Base-by-base conservation (phyloP, 305 asterid species). In the Fraxinus nigra region DNA sequence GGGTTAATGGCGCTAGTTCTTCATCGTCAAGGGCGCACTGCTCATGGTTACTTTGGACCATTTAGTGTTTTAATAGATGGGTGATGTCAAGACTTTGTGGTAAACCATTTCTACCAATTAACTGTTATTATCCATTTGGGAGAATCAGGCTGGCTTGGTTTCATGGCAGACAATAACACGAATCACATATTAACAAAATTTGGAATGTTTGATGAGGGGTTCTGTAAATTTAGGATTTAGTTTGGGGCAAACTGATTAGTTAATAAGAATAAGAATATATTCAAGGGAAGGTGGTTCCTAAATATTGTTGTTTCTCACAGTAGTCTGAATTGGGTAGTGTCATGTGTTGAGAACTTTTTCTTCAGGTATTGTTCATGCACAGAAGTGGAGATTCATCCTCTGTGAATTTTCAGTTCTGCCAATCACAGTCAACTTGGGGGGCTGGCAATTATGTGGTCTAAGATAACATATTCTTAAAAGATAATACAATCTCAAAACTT, bases 1-100 rank as follows among this genome's bases (percentile, higher is more conserved):
- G 28, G 63, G 79, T 78, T 14, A 51, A 75, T 72, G 83, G 76
- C 79, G 82, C 78, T 82, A 75, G 40, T 75, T 33, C n/a, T 51
- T 48, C 77, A n/a, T 79, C 70, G 75, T 48, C 65, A 20, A 61
- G 40, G 43, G 34, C 16, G 83, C 81, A 13, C 33, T 79, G n/a
- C 63, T 32, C 67, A 11, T 7, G 72, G 33, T 77, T 33, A 78
- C 63, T 70, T 72, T 33, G 80, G 13, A 16, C 81, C 80, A 16
- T 63, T n/a, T 72, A 0, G 37, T 75, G 75, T 72, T 24, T 24
- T 77, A 22, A 35, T 81, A 40, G 77, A 77, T 77, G 81, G 78
- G 79, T 59, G 82, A 75, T 74, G 56, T 51, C 79, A 69, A 79
- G 75, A 65, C 46, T 74, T 22, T 63, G 28, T 48, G 43, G 63